phyloP scores from a whole-genome alignment of 345 rosid species.

The Dimocarpus longan region DNA sequence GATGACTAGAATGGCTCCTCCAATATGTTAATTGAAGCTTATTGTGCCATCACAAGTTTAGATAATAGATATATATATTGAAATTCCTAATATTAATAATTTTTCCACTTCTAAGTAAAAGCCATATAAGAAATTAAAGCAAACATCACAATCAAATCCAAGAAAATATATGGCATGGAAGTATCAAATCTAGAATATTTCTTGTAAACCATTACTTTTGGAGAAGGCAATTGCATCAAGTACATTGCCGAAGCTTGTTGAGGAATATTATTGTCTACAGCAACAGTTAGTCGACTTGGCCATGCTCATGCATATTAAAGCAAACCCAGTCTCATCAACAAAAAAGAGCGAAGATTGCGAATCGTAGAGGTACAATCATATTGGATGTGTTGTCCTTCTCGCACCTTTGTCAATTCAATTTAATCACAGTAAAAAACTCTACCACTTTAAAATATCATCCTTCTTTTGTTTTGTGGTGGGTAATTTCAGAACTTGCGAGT shows the following conservation, averaged over 20 bases:
- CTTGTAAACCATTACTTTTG: constrained; percentile 1
- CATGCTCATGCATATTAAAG: not conserved
- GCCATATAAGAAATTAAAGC: not conserved
- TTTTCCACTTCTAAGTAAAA: not conserved
- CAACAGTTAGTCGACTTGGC: not conserved
- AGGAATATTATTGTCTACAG: not conserved
- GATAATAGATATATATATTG: too few species aligned
- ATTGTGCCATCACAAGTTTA: too few species aligned
- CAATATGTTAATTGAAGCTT: too few species aligned
- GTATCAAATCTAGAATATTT: not conserved
- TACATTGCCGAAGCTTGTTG: not conserved
- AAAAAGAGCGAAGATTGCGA: not conserved
- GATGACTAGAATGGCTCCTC: not conserved
- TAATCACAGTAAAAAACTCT: constrained; percentile 6
- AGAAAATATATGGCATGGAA: not conserved
- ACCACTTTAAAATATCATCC: not conserved
- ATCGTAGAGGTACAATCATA: not conserved
- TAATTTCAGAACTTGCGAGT: constrained; percentile 23
- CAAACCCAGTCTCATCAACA: not conserved
- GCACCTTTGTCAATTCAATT: not conserved
- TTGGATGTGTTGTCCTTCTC: not conserved
- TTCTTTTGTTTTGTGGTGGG: not conserved
- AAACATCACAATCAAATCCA: not conserved
- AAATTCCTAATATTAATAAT: too few species aligned
- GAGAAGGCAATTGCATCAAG: not conserved